Base-by-base conservation (phyloP, 2,329 filamentous ascomycete genomes). In the Furcasterigmium sp. region DNA sequence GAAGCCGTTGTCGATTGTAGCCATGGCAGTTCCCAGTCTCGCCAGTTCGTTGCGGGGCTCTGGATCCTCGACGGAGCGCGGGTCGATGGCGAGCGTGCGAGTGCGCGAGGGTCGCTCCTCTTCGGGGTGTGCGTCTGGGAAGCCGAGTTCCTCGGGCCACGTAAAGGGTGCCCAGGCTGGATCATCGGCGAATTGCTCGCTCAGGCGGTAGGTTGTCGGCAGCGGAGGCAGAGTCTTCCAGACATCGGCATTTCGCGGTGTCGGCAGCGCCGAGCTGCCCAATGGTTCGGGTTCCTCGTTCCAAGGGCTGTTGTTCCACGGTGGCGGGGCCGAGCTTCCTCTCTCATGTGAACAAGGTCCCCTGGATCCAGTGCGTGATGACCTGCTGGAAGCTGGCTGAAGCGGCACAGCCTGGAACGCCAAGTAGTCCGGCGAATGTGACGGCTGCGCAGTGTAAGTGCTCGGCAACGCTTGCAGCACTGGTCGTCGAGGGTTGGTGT, bases 1-100 rank as follows among this genome's bases (percentile, higher is more conserved):
- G 49, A 78, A 78, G 3, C 75, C 75, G 50, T 77, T 78, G 52
- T 78, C 75, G 3, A 78, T 69, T 3, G 75, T 78, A 61, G 78
- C 69, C 65, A 78, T 68, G 29, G 75, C 75, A 4, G 68, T 66
- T 9, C 72, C 74, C 4, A 78, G 59, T 1, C 69, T 65, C 43
- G 71, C 71, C 3, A 77, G 66, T 36, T 76, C 69, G 21, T 28
- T 26, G 29, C 35, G 41, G 25, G 45, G 41, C 8, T 32, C 41
- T 6, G 45, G 20, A 10, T 49, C 48, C 10, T 50, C 47, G 19
- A 43, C 30, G 37, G 11, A 8, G 7, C 8, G 26, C 9, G 15
- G 6, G 21, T 11, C 11, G 23, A 26, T 26, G 23, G 23, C 23
- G 23, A 11, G n/a, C n/a, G n/a, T n/a, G n/a, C n/a, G n/a, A n/a